Evolutionary conservation across 257 asterid genomes (phyloP), one percentile per base, ranked within the genome.

Genomic region (Eustoma russellianum): DNA sequence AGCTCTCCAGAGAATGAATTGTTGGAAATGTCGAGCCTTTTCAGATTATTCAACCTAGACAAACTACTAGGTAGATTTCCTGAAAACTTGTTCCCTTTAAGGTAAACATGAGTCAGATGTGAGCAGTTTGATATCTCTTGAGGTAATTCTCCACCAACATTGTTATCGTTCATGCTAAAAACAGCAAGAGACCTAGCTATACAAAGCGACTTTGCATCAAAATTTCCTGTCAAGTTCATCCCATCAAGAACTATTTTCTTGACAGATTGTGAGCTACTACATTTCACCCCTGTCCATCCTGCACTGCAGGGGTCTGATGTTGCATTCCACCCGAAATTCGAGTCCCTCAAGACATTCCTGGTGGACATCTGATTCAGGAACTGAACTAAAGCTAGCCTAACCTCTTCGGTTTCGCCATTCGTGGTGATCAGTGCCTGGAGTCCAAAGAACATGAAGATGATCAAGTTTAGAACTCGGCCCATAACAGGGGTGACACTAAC

Each of bases 271-370:
- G 68, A 24, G 41, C 8, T 17, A 55, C 65, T 56, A 48, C 96
- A 87, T 2, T 38, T 47, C 12, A 87, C 75, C 5, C 96, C 96
- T 48, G 55, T 60, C 96, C 96, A 87, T 3, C 19, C n/a, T n/a
- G n/a, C 70, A 2, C 3, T 50, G 35, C 96, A 87, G 0, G 96
- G 94, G 30, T 83, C 94, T n/a, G 94, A 81, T 46, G 56, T 67
- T 7, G 18, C 1, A 55, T 83, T 76, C 94, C 96, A 87, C 3
- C 96, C 94, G 66, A 69, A 77, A 50, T 59, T 79, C 6, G 17
- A 59, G 13, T 65, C 66, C 24, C 62, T 66, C 41, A 41, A 47
- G 28, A 59, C 56, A 33, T 55, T 65, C 7, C 70, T 80, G 0
- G 76, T 77, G 38, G 74, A 54, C 7, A 81, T 76, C 13, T 66